Evolutionary conservation across 208 protist genomes (phyloP), one percentile per base, ranked within the genome.

Genomic region (Herpetomonas samuelpessoai): DNA sequence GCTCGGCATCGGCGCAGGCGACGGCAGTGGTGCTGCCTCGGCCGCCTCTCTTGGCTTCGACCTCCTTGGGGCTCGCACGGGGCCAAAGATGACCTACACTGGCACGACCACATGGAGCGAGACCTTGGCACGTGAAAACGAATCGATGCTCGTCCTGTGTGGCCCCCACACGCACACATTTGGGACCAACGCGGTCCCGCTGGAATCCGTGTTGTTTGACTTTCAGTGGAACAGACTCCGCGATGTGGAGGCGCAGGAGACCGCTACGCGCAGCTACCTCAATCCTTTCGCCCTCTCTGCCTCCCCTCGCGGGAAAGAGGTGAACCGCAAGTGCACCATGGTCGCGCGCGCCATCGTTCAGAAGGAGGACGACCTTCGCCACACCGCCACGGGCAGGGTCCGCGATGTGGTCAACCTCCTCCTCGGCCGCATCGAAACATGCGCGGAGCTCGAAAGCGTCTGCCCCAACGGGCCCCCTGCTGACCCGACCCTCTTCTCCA

Each of bases 191-290:
- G 70, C 69, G 12, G 67, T 69, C 22, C 87, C 87, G 25, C 46
- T 91, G 19, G 65, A 75, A 22, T 58, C 79, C 28, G 55, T 93
- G 24, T 18, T 49, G 25, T 86, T 88, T 41, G 71, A 61, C 57
- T 85, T 93, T 58, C 69, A 79, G 50, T 89, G 81, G 86, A 74
- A 74, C n/a, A 74, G 85, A 50, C 68, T 93, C 53, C 68, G 74
- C 26, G 87, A 91, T 39, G 63, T 75, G 19, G 83, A 89, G 39
- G 72, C 74, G 16, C 76, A 83, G 19, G 86, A 86, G 46, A 71
- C 53, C 64, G 58, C 62, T 21, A 56, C 53, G 19, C 35, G 45
- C 35, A 65, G 35, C 38, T 76, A 63, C 35, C 28, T 79, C 44
- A 64, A 79, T 57, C 76, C 76, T 16, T 79, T 83, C 57, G 9